These are phyloP conservation scores for Batrachochytrium dendrobatidis DNA, from an alignment of 371 early-diverging fungal species.

Conservation along the genomic window DNA sequence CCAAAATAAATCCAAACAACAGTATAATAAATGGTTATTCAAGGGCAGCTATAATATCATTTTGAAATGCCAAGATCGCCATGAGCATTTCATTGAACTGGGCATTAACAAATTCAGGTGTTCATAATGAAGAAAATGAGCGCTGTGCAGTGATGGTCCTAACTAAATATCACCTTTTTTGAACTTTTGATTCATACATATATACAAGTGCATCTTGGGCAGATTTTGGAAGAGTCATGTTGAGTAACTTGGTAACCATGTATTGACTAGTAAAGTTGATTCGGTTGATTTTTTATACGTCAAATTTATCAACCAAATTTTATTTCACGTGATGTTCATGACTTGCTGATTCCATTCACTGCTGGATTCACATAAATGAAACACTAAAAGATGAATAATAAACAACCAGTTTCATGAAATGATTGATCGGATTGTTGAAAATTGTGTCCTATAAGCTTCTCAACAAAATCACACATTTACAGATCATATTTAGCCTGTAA, in stretches of 20 bases:
- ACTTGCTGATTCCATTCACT: neutral
- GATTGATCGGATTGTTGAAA: too few relatives aligned
- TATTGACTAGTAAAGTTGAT: neutral
- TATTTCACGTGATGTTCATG: too few relatives aligned
- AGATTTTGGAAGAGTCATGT: neutral
- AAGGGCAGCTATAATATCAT: too few relatives aligned
- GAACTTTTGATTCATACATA: neutral
- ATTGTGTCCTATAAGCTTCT: too few relatives aligned
- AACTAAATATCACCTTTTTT: neutral
- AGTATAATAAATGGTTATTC: too few relatives aligned
- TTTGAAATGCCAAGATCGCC: too few relatives aligned
- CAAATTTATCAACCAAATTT: too few relatives aligned
- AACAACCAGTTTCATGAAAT: neutral
- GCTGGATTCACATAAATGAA: neutral
- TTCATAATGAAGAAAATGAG: neutral
- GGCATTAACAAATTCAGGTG: too few relatives aligned
- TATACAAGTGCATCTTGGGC: neutral
- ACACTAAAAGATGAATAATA: neutral
- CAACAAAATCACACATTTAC: too few relatives aligned
- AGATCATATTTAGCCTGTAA: too few relatives aligned
- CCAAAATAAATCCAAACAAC: too few relatives aligned
- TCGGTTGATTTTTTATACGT: neutral
- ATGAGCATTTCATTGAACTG: too few relatives aligned
- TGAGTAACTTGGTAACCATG: neutral
- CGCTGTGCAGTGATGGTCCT: neutral